Base-by-base conservation (phyloP, 2,329 filamentous ascomycete genomes). In the Fusarium verticillioides region DNA sequence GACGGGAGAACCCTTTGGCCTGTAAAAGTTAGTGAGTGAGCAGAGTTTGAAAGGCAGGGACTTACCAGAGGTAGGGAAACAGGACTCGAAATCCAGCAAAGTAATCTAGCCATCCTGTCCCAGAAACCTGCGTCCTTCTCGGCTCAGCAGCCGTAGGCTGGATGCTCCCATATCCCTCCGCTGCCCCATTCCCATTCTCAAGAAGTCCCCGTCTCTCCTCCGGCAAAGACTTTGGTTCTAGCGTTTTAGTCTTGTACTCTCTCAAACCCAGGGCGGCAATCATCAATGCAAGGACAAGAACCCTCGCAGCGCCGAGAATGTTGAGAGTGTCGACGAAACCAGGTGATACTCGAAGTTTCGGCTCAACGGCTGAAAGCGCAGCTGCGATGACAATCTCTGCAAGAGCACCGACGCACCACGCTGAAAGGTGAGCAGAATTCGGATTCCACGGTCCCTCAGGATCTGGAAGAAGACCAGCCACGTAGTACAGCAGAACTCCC, bases 371-470 rank as follows among this genome's bases (percentile, higher is more conserved):
- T 39, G 70, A 70, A 37, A 84, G 80, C 21, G 83, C 75, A 12
- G 80, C 79, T 8, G 78, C 78, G 43, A 85, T 82, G 60, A 84
- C 78, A 19, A 69, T 72, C 69, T 85, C 83, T 6, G 82, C 56
- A 18, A 84, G 71, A 2, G 79, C 69, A 30, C 76, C 83, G 1
- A 78, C 63, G 53, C 81, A 73, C 83, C 83, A 85, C 5, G 83
- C 82, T 52, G 76, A 78, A 62, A 79, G 76, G 43, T 85, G 83
- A 26, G 83, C 72, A 23, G 78, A 67, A 15, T 76, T 77, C 3
- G 83, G 84, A 9, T 81, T 79, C 84, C 84, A 85, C 11, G 84
- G 84, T 2, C 84, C 84, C 69, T 85, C 83, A 2, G 84, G 84
- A 43, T 85, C 82, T 7, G 84, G 84, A 11, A 85, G 78, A 56